Conservation (phyloP, 2,329 filamentous ascomycete genomes). For the Domatiomyces globalis region DNA sequence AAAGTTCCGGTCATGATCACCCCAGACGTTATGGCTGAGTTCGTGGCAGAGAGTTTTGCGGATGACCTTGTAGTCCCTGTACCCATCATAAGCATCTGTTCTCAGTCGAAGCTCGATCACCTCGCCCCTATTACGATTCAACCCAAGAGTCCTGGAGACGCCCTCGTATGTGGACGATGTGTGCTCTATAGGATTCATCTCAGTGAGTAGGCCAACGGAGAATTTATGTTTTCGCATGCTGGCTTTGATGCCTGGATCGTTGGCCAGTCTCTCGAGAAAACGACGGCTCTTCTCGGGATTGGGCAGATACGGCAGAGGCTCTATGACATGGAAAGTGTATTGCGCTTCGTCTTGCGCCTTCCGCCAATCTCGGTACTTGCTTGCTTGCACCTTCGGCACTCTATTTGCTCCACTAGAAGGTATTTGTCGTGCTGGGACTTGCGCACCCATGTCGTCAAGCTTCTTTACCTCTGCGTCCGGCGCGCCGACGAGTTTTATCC, state of each 20-base stretch:
- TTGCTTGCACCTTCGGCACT: slow-evolving; percentile 5
- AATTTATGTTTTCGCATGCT: slow-evolving; percentile 78
- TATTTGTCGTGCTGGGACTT: slow-evolving; percentile 21
- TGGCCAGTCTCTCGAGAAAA: slow-evolving; percentile 61
- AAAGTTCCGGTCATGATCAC: slow-evolving; percentile 71
- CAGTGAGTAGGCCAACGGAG: slow-evolving; percentile 70
- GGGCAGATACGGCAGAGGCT: slow-evolving; percentile 63
- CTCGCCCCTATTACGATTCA: slow-evolving; percentile 79
- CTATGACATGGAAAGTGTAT: slow-evolving; percentile 71
- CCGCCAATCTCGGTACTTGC: slow-evolving; percentile 19
- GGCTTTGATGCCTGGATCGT: slow-evolving; percentile 71
- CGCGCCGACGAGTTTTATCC: slow-evolving; percentile 34
- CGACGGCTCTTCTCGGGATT: slow-evolving; percentile 54
- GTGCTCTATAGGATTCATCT: slow-evolving; percentile 83
- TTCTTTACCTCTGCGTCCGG: slow-evolving; percentile 28
- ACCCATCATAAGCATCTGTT: slow-evolving; percentile 91
- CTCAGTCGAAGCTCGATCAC: slow-evolving; percentile 79
- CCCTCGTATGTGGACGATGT: slow-evolving; percentile 53
- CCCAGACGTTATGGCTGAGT: slow-evolving; percentile 78
- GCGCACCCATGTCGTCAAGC: slow-evolving; percentile 26
- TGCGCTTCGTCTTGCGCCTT: slow-evolving; percentile 40
- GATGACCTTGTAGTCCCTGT: slow-evolving; percentile 82
- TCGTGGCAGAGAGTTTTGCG: slow-evolving; percentile 90
- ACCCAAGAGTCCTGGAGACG: slow-evolving; percentile 55
- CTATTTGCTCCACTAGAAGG: background rate